These are phyloP conservation scores for Chlamydomonas sphaeroides DNA, from an alignment of 139 green algal species.

Conservation along the genomic window DNA sequence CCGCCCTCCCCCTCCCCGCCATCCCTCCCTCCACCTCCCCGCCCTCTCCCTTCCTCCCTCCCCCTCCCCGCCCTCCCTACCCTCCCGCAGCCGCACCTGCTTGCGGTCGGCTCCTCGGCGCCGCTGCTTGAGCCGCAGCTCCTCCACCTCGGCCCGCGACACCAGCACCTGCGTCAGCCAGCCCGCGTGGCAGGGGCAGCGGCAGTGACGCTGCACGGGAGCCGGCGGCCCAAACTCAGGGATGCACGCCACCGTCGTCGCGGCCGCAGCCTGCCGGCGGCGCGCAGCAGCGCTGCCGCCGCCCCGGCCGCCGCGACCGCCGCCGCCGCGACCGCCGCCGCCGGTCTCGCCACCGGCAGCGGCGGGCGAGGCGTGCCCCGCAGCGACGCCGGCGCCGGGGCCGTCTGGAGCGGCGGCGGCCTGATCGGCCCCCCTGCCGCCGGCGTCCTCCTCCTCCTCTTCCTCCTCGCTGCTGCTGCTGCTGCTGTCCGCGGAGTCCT, in stretches of 20 bases:
- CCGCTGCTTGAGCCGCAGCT: neutral
- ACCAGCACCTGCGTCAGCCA: conserved; percentile 33
- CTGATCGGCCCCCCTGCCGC: too few relatives aligned
- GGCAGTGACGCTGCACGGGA: neutral
- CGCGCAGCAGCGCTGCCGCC: neutral
- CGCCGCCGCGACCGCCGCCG: neutral
- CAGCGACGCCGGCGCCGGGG: too few relatives aligned
- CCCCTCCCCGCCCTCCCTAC: too few relatives aligned
- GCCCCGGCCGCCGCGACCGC: neutral
- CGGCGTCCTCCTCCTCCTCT: neutral
- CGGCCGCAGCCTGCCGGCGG: neutral
- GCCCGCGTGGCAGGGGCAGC: conserved; percentile 29
- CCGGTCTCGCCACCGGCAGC: too few relatives aligned
- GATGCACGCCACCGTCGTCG: neutral
- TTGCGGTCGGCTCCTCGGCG: conserved; percentile 3
- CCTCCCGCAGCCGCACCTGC: neutral
- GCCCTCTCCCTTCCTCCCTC: too few relatives aligned
- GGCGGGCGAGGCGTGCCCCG: too few relatives aligned
- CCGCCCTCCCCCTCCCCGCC: too few relatives aligned
- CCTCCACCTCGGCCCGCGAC: conserved; percentile 9
- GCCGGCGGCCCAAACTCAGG: neutral
- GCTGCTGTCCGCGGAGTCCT: neutral
- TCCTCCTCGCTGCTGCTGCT: neutral
- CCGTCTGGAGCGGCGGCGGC: too few relatives aligned
- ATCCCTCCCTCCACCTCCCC: too few relatives aligned